Base-by-base conservation (phyloP, 768 basidiomycete species). In the Gloeostereum incarnatum region DNA sequence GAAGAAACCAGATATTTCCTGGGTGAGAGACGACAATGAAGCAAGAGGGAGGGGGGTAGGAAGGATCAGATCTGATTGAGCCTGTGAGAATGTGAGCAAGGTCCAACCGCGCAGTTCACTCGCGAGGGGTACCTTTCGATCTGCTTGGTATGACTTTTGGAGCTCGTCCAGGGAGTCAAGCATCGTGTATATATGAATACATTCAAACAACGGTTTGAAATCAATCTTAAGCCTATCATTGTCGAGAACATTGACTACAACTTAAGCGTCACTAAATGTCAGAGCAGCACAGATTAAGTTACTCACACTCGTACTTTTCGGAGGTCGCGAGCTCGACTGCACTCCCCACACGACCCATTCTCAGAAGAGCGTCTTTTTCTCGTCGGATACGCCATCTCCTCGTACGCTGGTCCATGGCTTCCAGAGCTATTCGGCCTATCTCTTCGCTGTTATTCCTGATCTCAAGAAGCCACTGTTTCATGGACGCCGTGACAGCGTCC, bases 1-100 rank as follows among this genome's bases (percentile, higher is more conserved):
- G 62, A 98, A 99, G 60, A 96, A 99, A 0, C 96, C 96, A 25
- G 91, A 84, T 45, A 98, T 87, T 59, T 97, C 90, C 55, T 94
- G 85, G 18, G 88, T 83, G 16, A 98, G 65, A n/a, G 73, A 55
- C 1, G 81, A 68, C 4, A 98, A 72, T 3, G 81, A 71, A 2
- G 68, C 54, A 23, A 90, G 50, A 21, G 78, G 73, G 16, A 89
- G 65, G 0, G 81, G 81, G 19, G 66, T 65, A 1, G 87, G 91
- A 20, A 99, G 74, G 55, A 98, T 96, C 6, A 99, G 75, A 46
- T 87, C 86, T 2, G 96, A 94, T 85, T 99, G 96, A 0, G 92
- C 90, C 94, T 96, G 35, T 32, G 13, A 39, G 9, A 13, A 31
- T 23, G 9, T 26, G 17, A 35, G 27, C 5, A 25, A 32, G 31